Evolutionary conservation across 306 rosid species (phyloP).

Genomic region (Citrullus colocynthis): DNA sequence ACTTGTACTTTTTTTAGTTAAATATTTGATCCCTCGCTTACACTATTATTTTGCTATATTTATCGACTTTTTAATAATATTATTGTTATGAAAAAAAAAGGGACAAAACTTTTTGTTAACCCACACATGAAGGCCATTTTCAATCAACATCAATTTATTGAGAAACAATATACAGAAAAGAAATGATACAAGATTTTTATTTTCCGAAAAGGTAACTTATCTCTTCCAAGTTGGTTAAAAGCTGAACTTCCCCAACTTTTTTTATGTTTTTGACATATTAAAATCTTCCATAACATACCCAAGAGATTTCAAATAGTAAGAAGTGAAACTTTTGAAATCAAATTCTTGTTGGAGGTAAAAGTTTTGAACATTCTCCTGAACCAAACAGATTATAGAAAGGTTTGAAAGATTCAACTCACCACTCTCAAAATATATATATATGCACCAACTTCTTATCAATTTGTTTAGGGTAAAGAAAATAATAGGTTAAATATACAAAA

Average conservation of each 20-base stretch:
- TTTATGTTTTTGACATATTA: not conserved
- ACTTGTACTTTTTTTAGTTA: no score
- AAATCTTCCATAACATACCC: not conserved
- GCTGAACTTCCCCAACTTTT: not conserved
- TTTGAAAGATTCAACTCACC: no score
- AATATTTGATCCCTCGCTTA: no score
- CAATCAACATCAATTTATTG: not conserved
- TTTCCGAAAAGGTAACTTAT: not conserved
- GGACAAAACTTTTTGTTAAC: not conserved
- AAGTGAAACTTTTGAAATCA: conserved; percentile 3
- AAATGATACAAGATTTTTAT: not conserved
- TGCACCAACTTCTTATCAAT: no score
- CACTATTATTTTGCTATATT: no score
- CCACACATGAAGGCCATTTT: not conserved
- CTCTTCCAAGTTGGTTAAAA: not conserved
- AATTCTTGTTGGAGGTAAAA: conserved; percentile 3
- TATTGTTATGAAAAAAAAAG: no score
- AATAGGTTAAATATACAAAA: no score
- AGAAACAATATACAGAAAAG: not conserved
- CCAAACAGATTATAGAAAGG: not conserved
- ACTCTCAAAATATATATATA: no score
- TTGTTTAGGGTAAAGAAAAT: no score
- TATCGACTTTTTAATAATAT: no score
- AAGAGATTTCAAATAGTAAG: not conserved
- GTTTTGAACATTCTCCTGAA: not conserved